A percentile compares a stretch with the other conserved stretches of the same genome.
phyloP scores from a whole-genome alignment of 371 early-diverging fungal species.

The Globomyces sp. region DNA sequence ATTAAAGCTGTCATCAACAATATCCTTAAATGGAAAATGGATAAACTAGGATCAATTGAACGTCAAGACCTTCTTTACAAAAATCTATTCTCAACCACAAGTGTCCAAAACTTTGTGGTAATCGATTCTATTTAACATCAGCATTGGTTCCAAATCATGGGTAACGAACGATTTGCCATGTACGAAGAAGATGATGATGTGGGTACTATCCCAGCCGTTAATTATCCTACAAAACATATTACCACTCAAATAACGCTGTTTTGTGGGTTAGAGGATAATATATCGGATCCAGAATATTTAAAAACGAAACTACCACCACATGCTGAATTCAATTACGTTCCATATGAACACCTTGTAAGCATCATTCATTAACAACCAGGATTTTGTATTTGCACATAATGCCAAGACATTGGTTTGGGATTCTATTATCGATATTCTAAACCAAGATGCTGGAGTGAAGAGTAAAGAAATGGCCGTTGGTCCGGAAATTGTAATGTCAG shows the following conservation, averaged over 20 bases:
- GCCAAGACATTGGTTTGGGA: constrained; percentile 26
- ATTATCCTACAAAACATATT: constrained; percentile 33
- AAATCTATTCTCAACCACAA: constrained; percentile 27
- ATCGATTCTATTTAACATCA: not conserved
- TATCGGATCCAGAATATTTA: constrained; percentile 28
- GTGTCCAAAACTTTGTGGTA: constrained; percentile 17
- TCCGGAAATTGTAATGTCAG: too few species aligned
- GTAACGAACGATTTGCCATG: constrained; percentile 18
- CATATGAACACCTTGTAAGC: too few species aligned
- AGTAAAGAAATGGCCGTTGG: too few species aligned
- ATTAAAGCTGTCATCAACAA: not conserved
- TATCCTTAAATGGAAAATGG: constrained; percentile 21
- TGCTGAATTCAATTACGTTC: not conserved
- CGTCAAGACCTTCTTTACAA: constrained; percentile 19
- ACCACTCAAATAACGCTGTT: constrained; percentile 27
- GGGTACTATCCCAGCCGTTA: not conserved
- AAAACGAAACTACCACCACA: constrained; percentile 13
- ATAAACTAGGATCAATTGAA: constrained; percentile 18
- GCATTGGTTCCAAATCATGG: constrained; percentile 41
- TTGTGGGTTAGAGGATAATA: constrained; percentile 21
- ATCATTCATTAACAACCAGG: not conserved
- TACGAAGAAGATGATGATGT: constrained; percentile 18
- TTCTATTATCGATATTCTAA: not conserved
- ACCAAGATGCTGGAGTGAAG: not conserved
- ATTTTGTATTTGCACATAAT: constrained; percentile 21